Evolutionary conservation across 2,329 filamentous ascomycete genomes (phyloP).

Genomic region (Calonectria multiphialidica): DNA sequence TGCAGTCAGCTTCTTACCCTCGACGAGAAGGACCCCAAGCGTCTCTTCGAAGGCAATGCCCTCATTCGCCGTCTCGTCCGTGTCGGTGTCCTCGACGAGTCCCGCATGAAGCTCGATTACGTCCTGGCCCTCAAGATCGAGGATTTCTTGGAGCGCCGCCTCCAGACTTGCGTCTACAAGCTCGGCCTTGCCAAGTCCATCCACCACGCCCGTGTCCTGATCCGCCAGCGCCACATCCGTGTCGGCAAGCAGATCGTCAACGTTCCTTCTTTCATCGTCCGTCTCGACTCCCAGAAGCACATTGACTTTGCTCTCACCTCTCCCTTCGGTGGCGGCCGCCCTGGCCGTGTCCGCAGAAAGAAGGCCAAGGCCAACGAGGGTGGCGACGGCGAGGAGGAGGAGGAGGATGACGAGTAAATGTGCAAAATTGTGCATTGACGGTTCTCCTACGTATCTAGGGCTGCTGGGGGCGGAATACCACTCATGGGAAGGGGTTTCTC

Average conservation of each 20-base stretch:
- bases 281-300: slow-evolving; percentile 99
- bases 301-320: slow-evolving; percentile 99
- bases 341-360: slow-evolving; percentile 99
- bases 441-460: slow-evolving; percentile 45
- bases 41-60: slow-evolving; percentile 99
- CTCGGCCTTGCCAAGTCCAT: slow-evolving; percentile 99
- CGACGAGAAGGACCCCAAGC: slow-evolving; percentile 99
- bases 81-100: slow-evolving; percentile 99
- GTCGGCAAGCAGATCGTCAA: slow-evolving; percentile 99
- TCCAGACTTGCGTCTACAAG: slow-evolving; percentile 99
- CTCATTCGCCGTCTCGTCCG: slow-evolving; percentile 99
- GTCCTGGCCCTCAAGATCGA: slow-evolving; percentile 98
- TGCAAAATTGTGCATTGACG: slow-evolving; percentile 47
- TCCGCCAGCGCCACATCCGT: slow-evolving; percentile 99
- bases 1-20: slow-evolving; percentile 98
- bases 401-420: slow-evolving; percentile 84
- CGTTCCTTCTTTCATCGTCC: slow-evolving; percentile 99
- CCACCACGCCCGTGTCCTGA: slow-evolving; percentile 99
- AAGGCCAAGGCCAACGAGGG: slow-evolving; percentile 97
- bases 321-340: slow-evolving; percentile 96
- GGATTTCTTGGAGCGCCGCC: slow-evolving; percentile 99
- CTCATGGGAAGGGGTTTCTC: slow-evolving; percentile 54
- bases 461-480: slow-evolving; percentile 50
- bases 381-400: slow-evolving; percentile 82
- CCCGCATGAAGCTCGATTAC: slow-evolving; percentile 99